These are phyloP conservation scores for Pseudozyma hubeiensis DNA, from an alignment of 1,284 basidiomycete genomes.

Conservation along the genomic window DNA sequence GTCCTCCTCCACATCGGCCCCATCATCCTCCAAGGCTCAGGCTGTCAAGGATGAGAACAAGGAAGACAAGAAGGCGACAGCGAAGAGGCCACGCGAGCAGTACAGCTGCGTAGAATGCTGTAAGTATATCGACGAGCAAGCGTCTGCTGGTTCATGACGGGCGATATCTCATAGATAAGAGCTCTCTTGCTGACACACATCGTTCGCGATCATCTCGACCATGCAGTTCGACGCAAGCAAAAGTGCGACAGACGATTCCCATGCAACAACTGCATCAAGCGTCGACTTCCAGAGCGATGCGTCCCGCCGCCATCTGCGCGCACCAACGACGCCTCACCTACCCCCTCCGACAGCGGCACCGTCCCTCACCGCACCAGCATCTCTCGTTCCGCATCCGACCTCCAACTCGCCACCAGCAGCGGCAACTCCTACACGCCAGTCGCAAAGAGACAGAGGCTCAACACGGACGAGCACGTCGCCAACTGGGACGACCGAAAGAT, in stretches of 20 bases:
- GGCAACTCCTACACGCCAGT: conserved; percentile 4
- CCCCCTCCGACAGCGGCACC: conserved; percentile 25
- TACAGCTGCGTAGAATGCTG: conserved; percentile 55
- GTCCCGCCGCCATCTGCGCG: conserved; percentile 44
- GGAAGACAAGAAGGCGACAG: conserved; percentile 31
- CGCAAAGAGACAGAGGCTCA: conserved; percentile 19
- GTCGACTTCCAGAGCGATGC: conserved; percentile 46
- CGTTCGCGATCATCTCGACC: neutral
- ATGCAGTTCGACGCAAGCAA: conserved; percentile 49
- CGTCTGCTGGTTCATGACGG: too few species aligned
- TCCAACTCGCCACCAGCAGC: conserved; percentile 9
- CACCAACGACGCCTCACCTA: conserved; percentile 18
- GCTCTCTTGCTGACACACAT: neutral
- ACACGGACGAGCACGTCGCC: conserved; percentile 19
- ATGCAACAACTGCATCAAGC: conserved; percentile 57
- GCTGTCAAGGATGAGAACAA: conserved; percentile 13
- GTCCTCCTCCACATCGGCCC: conserved; percentile 5
- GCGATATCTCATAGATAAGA: neutral
- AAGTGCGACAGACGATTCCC: conserved; percentile 56
- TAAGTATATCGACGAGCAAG: conserved; percentile 11
- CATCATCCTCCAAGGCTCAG: conserved; percentile 10
- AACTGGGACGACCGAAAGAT: conserved; percentile 47
- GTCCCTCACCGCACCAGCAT: conserved; percentile 21
- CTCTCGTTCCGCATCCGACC: conserved; percentile 32
- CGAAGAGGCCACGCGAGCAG: conserved; percentile 48